Evolutionary conservation across 306 rosid genomes (phyloP).

Genomic region (Malus sieversii): DNA sequence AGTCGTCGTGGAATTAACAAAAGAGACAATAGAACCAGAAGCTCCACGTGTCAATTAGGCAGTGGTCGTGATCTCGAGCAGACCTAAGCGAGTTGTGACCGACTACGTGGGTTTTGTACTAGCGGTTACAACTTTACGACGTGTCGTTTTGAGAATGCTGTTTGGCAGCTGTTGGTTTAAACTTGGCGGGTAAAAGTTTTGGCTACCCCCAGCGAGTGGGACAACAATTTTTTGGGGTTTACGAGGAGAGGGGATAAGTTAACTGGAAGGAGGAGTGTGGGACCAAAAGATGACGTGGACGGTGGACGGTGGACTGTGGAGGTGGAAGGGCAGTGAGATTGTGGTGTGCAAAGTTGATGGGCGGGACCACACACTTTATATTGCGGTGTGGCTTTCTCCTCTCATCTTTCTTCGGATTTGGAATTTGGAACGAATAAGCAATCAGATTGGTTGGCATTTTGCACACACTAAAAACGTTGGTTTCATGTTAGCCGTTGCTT

Average conservation of each 20-base stretch:
- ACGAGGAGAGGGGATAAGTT: slow-evolving; percentile 11
- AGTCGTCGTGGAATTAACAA: not conserved
- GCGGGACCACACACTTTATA: not conserved
- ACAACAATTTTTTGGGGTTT: not conserved
- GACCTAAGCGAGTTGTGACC: not conserved
- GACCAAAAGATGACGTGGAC: slow-evolving; percentile 23
- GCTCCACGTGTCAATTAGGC: slow-evolving; percentile 20
- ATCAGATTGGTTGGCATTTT: not conserved
- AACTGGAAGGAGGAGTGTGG: not conserved
- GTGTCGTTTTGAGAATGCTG: not conserved
- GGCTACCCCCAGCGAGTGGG: not conserved
- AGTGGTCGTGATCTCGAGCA: slow-evolving; percentile 16
- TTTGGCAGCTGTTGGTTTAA: not conserved
- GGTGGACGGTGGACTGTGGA: not conserved
- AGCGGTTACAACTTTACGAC: not conserved
- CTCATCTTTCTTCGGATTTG: not conserved
- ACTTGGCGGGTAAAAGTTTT: not conserved
- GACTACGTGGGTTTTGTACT: not conserved
- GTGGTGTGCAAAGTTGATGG: not conserved
- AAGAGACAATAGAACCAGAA: not conserved
- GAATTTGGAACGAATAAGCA: not conserved
- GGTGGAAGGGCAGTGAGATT: not conserved
- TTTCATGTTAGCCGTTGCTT: too few relatives aligned
- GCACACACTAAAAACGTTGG: not conserved
- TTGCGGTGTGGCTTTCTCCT: not conserved